These are phyloP conservation scores for Brassica cretica DNA, from an alignment of 345 rosid genomes.

Conservation along the genomic window DNA sequence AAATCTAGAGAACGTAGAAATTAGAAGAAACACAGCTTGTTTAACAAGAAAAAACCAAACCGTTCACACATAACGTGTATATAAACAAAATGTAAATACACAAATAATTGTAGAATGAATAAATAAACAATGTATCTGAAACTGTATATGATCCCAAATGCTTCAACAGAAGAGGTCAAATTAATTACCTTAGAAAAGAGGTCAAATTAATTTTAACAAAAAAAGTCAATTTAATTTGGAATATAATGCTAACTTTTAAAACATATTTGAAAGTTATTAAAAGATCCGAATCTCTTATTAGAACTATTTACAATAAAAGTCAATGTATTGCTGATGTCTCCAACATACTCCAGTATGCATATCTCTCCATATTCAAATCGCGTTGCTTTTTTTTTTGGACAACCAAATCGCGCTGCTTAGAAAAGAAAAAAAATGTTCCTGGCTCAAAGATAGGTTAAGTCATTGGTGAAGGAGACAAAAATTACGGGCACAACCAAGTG, in stretches of 20 bases:
- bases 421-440: not conserved
- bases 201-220: too few relatives aligned
- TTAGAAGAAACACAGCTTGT: not conserved
- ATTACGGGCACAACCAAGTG: too few relatives aligned
- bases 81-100: not conserved
- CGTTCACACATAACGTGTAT: not conserved
- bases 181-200: too few relatives aligned
- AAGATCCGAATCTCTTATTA: not conserved
- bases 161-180: not conserved
- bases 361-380: not conserved
- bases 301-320: conserved; percentile 6
- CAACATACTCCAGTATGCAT: not conserved
- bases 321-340: not conserved
- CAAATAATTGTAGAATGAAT: not conserved
- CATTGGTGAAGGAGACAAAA: conserved; percentile 17
- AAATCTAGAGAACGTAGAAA: not conserved
- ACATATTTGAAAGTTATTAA: not conserved
- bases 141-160: not conserved
- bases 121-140: not conserved
- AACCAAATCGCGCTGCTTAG: not conserved
- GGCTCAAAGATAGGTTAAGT: not conserved
- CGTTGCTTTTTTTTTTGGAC: not conserved
- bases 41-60: not conserved
- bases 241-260: not conserved
- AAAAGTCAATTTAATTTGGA: too few relatives aligned